Base-by-base conservation (phyloP, 108 stramenopile genomes). In the Nitzschia sp. region DNA sequence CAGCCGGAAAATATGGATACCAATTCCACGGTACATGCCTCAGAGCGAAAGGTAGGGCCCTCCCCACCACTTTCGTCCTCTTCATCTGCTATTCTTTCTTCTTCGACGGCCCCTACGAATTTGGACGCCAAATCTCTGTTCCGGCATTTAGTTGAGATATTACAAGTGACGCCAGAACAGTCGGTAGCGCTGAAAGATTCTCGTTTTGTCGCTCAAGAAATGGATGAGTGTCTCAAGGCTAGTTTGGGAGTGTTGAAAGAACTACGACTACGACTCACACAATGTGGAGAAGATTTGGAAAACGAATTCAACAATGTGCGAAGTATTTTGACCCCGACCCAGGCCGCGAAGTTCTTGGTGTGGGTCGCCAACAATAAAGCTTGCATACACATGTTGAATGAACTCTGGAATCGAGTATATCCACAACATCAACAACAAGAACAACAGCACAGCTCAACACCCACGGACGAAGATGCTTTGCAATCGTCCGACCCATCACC, bases 341-440 rank as follows among this genome's bases (percentile, higher is more conserved):
- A 97, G 72, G 87, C 92, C 5, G 96, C 96, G 19, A 95, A 94
- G 66, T 97, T 97, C 69, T 82, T 97, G 25, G 87, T 97, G 8
- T 97, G 96, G 96, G 87, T 94, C 27, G 83, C 87, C 52, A 89
- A 88, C 58, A 97, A 97, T 68, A 79, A 86, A 27, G 96, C 94
- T 9, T 92, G 90, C 56, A 96, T 97, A 86, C 92, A 94, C 71
- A 97, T 97, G 96, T 77, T 97, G 23, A 94, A 97, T 63, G 92
- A 92, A 80, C 72, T 97, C 30, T 97, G 96, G 96, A 85, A 81
- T 58, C 61, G 69, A 27, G 67, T 72, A 21, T 85, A 85, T 58
- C 82, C 75, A 3, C 53, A 54, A 54, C 27, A 64, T 17, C 32
- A 34, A 45, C 38, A 34, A 13, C 9, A 13, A 6, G 13, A 41